Conservation (phyloP, 495 filamentous ascomycete species). For the Penicillium verhagenii region DNA sequence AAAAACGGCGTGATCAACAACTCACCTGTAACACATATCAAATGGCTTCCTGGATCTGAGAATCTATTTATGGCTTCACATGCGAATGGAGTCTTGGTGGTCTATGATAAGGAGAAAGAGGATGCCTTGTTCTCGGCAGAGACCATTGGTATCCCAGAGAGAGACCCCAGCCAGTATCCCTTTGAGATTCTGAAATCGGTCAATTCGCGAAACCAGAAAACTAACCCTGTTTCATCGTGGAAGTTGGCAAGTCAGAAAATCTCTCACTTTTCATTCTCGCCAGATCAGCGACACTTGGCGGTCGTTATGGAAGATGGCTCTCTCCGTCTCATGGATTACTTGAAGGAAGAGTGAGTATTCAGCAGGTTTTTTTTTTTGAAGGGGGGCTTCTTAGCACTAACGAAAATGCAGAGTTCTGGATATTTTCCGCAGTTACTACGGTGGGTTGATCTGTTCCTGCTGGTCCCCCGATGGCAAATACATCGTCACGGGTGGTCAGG, state of each 20-base stretch:
- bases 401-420: slow-evolving; percentile 63
- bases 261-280: slow-evolving; percentile 86
- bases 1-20: slow-evolving; percentile 92
- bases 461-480: slow-evolving; percentile 99
- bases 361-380: too few relatives aligned
- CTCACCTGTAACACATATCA: slow-evolving; percentile 80
- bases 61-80: slow-evolving; percentile 90
- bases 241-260: slow-evolving; percentile 85
- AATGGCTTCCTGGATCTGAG: slow-evolving; percentile 93
- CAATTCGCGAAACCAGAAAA: slow-evolving; percentile 87
- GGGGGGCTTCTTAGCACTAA: slow-evolving; percentile 17
- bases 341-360: slow-evolving; percentile 75
- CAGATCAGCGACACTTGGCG: slow-evolving; percentile 81
- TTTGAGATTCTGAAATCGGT: slow-evolving; percentile 80
- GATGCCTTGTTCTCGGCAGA: slow-evolving; percentile 74
- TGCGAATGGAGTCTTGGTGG: slow-evolving; percentile 88
- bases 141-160: slow-evolving; percentile 42
- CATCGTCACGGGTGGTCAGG: slow-evolving; percentile 91
- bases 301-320: slow-evolving; percentile 91
- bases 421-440: slow-evolving; percentile 87
- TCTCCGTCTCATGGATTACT: slow-evolving; percentile 84
- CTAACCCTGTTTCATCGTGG: slow-evolving; percentile 89
- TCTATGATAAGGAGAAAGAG: slow-evolving; percentile 99
- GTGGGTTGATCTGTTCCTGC: slow-evolving; percentile 85
- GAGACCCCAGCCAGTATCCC: slow-evolving; percentile 40